These are phyloP conservation scores for Sicyos edulis DNA, from an alignment of 306 rosid species.

Conservation along the genomic window DNA sequence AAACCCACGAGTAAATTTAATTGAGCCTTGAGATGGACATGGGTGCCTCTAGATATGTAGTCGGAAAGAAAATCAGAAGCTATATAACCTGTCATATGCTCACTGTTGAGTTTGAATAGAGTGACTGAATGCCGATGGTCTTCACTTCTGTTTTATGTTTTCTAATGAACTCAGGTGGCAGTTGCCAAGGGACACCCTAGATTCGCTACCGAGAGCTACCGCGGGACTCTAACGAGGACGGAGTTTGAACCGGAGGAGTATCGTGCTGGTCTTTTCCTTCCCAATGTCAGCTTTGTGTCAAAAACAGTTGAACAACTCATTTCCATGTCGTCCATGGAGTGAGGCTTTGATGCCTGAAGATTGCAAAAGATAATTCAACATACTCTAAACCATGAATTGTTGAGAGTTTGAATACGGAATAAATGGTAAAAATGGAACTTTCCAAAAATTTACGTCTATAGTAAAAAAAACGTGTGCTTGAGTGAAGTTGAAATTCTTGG, in stretches of 20 bases:
- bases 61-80: neutral
- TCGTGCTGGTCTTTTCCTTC: slow-evolving; percentile 56
- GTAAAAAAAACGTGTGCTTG: too few relatives aligned
- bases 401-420: too few relatives aligned
- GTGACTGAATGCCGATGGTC: neutral
- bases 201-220: slow-evolving; percentile 49
- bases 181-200: slow-evolving; percentile 69
- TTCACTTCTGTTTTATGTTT: neutral
- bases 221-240: slow-evolving; percentile 35
- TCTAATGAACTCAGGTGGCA: slow-evolving; percentile 38
- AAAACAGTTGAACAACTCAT: slow-evolving; percentile 52
- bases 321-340: slow-evolving; percentile 8
- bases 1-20: too few relatives aligned
- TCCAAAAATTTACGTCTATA: too few relatives aligned
- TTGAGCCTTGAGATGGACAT: too few relatives aligned
- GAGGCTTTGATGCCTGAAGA: slow-evolving; percentile 3
- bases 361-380: neutral
- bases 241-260: slow-evolving; percentile 52
- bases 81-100: neutral
- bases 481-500: too few relatives aligned
- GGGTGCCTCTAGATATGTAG: too few relatives aligned
- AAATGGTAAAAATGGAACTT: too few relatives aligned
- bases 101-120: neutral
- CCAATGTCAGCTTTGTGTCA: slow-evolving; percentile 40
- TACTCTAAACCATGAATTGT: neutral